Conservation (phyloP, 2,329 filamentous ascomycete genomes). For the Pseudogymnoascus sp. region DNA sequence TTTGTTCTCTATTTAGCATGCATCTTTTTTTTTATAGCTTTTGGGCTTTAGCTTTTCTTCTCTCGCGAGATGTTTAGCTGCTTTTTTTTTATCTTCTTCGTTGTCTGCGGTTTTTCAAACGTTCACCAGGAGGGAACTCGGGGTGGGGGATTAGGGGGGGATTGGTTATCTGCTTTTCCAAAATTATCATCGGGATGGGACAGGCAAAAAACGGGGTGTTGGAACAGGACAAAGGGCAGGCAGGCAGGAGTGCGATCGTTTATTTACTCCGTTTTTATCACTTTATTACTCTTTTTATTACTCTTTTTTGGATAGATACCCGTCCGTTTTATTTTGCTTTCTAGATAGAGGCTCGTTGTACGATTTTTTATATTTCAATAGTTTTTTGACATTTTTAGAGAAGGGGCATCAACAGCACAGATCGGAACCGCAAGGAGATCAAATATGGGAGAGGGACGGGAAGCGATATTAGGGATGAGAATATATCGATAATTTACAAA, state of each 20-base stretch:
- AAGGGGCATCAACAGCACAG: not conserved
- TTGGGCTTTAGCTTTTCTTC: not conserved
- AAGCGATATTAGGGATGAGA: no score
- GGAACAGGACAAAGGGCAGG: no score
- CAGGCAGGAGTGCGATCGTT: not conserved
- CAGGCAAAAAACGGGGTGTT: not conserved
- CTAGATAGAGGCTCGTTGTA: not conserved
- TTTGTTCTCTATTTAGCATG: not conserved
- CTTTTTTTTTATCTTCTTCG: conserved; percentile 7
- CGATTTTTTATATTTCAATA: not conserved
- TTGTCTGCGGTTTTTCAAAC: not conserved
- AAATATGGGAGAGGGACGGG: no score
- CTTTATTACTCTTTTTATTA: not conserved
- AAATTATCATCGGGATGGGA: not conserved
- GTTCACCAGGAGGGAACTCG: not conserved
- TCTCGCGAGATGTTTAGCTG: not conserved
- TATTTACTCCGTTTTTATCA: not conserved
- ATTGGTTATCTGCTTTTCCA: not conserved
- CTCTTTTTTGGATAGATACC: not conserved
- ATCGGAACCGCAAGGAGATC: not conserved
- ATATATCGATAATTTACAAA: no score
- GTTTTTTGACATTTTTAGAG: not conserved
- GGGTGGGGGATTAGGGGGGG: not conserved
- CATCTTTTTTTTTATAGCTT: conserved; percentile 8
- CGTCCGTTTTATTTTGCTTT: not conserved